Conservation (phyloP, 2,329 filamentous ascomycete genomes). For the Diplodia seriata region DNA sequence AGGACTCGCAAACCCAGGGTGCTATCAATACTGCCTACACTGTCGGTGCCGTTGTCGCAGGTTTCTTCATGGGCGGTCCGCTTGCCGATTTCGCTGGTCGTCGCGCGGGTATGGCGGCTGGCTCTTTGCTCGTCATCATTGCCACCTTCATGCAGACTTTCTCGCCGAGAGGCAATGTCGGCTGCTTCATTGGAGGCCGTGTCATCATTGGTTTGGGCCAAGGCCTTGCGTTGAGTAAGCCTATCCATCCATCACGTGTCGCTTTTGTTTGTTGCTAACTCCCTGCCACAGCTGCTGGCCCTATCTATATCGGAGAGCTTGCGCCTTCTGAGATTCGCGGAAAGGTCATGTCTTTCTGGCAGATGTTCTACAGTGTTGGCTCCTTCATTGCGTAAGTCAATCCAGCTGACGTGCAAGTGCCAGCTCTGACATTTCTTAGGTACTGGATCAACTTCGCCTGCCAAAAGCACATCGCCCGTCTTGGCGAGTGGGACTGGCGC, state of each 20-base stretch:
- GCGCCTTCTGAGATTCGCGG: conserved; percentile 69
- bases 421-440: neutral
- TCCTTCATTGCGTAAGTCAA: conserved; percentile 70
- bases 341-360: conserved; percentile 73
- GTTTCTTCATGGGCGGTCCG: conserved; percentile 73
- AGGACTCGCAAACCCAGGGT: conserved; percentile 55
- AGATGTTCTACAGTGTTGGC: conserved; percentile 71
- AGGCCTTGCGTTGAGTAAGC: conserved; percentile 68
- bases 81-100: conserved; percentile 68
- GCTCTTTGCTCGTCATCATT: conserved; percentile 69
- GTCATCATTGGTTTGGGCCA: conserved; percentile 74
- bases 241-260: neutral
- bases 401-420: neutral
- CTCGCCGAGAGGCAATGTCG: conserved; percentile 65
- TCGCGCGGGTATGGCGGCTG: conserved; percentile 69
- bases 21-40: conserved; percentile 73
- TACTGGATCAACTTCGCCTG: conserved; percentile 61
- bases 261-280: neutral
- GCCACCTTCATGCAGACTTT: conserved; percentile 74
- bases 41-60: conserved; percentile 72
- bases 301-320: conserved; percentile 75
- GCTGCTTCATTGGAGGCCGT: conserved; percentile 71
- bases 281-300: conserved; percentile 61
- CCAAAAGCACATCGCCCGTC: conserved; percentile 59
- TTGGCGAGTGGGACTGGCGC: conserved; percentile 77